A percentile compares a stretch with the other conserved stretches of the same genome.
These are phyloP conservation scores for Camellia sinensis DNA, from an alignment of 148 eudicot species.

Conservation along the genomic window DNA sequence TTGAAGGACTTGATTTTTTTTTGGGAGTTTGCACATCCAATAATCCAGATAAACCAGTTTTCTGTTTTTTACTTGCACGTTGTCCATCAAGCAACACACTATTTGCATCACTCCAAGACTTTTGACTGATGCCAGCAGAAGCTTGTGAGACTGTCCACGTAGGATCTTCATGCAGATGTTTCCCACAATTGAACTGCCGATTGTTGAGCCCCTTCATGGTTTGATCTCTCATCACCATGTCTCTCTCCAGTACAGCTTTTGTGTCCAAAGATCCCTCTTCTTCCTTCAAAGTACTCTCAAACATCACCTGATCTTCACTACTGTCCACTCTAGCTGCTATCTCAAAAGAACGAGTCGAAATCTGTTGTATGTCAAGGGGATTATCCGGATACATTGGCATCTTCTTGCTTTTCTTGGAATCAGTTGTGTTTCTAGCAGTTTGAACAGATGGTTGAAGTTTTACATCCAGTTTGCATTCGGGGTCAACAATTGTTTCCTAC, in stretches of 20 bases:
- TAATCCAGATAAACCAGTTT: neutral
- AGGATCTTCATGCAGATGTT: conserved; percentile 26
- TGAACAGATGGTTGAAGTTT: conserved; percentile 17
- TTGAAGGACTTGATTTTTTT: neutral
- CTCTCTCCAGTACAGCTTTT: conserved; percentile 22
- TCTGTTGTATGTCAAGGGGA: conserved; percentile 19
- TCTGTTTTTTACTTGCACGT: neutral
- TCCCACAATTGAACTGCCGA: conserved; percentile 20
- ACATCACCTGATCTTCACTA: conserved; percentile 18
- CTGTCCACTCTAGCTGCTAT: conserved; percentile 15
- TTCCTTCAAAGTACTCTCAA: conserved; percentile 30
- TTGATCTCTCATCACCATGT: neutral
- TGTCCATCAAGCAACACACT: neutral
- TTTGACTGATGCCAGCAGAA: too few species aligned
- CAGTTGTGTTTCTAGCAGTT: neutral
- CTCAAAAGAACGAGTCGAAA: conserved; percentile 17
- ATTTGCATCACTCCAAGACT: neutral
- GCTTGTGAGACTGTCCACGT: conserved; percentile 9
- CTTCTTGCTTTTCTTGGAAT: conserved; percentile 11
- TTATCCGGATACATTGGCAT: conserved; percentile 3
- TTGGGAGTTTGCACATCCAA: too few species aligned
- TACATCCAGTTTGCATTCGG: neutral
- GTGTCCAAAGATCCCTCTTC: conserved; percentile 25
- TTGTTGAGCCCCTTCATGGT: conserved; percentile 22
- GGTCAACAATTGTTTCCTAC: conserved; percentile 27